Evolutionary conservation across 139 green algal genomes (phyloP).

Genomic region (Limnomonas spitsbergensis): DNA sequence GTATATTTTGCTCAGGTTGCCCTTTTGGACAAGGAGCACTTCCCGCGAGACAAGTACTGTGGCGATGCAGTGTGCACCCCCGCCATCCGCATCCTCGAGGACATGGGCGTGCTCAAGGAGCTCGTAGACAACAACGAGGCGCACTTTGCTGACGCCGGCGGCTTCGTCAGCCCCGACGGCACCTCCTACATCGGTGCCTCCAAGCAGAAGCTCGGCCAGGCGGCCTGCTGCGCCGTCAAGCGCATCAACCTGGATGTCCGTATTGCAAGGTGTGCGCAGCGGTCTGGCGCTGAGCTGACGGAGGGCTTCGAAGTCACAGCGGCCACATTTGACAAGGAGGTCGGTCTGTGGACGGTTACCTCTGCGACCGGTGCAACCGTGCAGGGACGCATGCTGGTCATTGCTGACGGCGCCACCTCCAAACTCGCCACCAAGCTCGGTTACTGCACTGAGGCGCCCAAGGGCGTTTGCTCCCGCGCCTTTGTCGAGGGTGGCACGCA

Average conservation of each 20-base stretch:
- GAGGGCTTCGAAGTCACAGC: conserved; percentile 79
- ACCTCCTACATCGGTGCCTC: conserved; percentile 80
- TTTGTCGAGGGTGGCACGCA: conserved; percentile 84
- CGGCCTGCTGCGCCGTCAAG: conserved; percentile 80
- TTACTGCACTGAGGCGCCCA: conserved; percentile 81
- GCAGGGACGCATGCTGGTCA: conserved; percentile 69
- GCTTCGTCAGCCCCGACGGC: conserved; percentile 69
- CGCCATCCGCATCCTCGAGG: conserved; percentile 69
- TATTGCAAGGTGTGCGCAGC: conserved; percentile 36
- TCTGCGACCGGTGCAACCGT: conserved; percentile 50
- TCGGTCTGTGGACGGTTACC: conserved; percentile 79
- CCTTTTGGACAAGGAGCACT: conserved; percentile 83
- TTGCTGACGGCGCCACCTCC: conserved; percentile 84
- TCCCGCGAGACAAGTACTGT: conserved; percentile 78
- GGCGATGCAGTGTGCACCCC: conserved; percentile 84
- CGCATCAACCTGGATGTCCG: conserved; percentile 81
- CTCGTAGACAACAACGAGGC: conserved; percentile 78
- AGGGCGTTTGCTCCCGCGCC: conserved; percentile 77
- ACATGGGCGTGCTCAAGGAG: conserved; percentile 65
- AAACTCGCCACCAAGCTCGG: conserved; percentile 81
- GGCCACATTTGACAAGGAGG: conserved; percentile 63
- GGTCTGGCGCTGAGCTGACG: conserved; percentile 71
- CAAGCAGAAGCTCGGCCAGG: conserved; percentile 29
- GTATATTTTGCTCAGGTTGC: conserved; percentile 44
- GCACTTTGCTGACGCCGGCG: conserved; percentile 80